Base-by-base conservation (phyloP, 352 stramenopile species). In the Phytophthora kernoviae region DNA sequence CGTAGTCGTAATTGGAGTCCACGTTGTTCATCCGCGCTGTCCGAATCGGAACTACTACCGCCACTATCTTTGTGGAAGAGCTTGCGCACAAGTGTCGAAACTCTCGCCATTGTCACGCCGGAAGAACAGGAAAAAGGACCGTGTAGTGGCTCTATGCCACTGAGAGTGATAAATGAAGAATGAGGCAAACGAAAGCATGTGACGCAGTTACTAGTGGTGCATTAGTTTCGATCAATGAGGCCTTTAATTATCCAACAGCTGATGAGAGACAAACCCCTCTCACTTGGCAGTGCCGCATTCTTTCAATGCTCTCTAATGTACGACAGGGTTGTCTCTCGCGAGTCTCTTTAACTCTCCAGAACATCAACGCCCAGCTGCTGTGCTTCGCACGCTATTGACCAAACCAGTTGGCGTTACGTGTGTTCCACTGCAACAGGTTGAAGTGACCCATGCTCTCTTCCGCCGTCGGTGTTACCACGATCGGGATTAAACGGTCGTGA, bases 1-100 rank as follows among this genome's bases (percentile, higher is more conserved):
- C 82, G 79, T 15, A 92, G 75, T 54, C 74, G 69, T n/a, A 76
- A 46, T 47, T 92, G 55, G 18, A 82, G 50, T 14, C 60, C 39
- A 4, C 54, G 65, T 10, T 62, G 42, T 20, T 17, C 41, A 43
- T 56, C 42, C 1, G 32, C 51, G 22, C 57, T 26, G 10, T 63
- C 33, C 11, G 37, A 43, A 21, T 43, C 37, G 37, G 37, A 43
- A 14, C 37, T 43, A 14, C 37, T 43, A 4, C 39, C 54, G 12
- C 53, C 39, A 32, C 42, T 57, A n/a, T 73, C 46, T 54, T 73
- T 68, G n/a, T 62, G 63, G 49, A 90, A 84, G 18, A 90, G 36
- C 50, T 73, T 70, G 21, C 75, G 69, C 45, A 87, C 59, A 40
- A 91, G 58, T 44, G 53, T 65, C 11, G 62, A 77, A 54, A 88